Evolutionary conservation across 495 filamentous ascomycete species (phyloP), one percentile per base, ranked within the genome.

Genomic region (Hypoxylon lienhwacheense): DNA sequence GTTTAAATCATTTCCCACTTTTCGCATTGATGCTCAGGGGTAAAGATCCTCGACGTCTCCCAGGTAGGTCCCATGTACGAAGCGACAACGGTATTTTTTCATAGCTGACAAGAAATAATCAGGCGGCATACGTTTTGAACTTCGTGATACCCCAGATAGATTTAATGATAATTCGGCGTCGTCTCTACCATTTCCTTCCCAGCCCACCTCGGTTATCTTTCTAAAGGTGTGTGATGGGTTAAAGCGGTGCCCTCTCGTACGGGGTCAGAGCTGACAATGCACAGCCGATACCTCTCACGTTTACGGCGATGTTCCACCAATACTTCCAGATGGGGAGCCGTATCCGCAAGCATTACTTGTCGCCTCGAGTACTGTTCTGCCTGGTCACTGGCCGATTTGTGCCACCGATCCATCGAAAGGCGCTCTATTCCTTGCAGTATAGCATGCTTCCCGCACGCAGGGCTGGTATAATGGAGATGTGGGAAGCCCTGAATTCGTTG

Each of bases 21-120:
- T 99, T 99, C 73, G 93, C 93, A 8, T 72, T 97, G 36, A 99
- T 99, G 93, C 76, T 99, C 54, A 84, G 93, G 57, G 78, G 96
- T 49, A 99, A 99, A 70, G 95, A 99, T 66, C 89, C 90, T 4
- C 78, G 83, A 68, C 81, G 93, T 68, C 76, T 99, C 57, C 93
- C 93, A 34, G 93, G 91, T 82, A 63, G 49, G 77, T 73, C 19
- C 10, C 28, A 17, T 10, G 0, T 7, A 34, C 8, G 24, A 24
- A 11, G 37, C 10, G 26, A 0, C 40, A 7, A 37, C 56, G 47
- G 45, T 35, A 28, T 16, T 21, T 14, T 12, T 44, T 49, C 4
- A 3, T 7, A 29, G 26, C 56, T 66, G 15, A 68, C 10, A 11
- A 24, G n/a, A 7, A 16, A 24, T 14, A 7, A 16, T 7, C 44